Percentiles rank a stretch among this genome's conserved stretches.
phyloP scores from a whole-genome alignment of 495 filamentous ascomycete species.

The Daldinia childiae region DNA sequence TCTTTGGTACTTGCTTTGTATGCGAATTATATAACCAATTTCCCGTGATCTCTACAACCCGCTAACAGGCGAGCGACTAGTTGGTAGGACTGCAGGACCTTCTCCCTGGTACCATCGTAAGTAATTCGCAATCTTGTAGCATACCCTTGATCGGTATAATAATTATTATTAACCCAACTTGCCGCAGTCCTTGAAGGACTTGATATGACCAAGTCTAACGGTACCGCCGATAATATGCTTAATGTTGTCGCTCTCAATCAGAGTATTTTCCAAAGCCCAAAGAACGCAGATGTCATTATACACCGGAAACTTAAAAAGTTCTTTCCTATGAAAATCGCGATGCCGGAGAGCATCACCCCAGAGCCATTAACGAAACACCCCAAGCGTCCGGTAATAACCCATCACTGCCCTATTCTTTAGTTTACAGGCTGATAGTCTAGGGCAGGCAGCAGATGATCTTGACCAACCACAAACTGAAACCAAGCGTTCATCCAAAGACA shows the following conservation, averaged over 20 bases:
- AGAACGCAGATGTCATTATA: background rate
- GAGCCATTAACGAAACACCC: background rate
- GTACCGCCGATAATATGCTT: background rate
- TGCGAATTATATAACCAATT: background rate
- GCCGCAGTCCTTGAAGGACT: background rate
- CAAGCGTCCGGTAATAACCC: background rate
- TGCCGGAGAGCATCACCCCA: background rate
- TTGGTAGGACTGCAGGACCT: background rate
- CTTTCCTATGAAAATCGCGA: background rate
- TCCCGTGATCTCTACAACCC: background rate
- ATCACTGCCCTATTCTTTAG: background rate
- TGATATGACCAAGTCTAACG: background rate
- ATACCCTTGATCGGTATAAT: background rate
- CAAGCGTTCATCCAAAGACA: background rate
- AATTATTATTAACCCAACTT: background rate
- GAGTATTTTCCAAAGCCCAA: background rate
- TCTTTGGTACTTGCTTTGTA: constrained; percentile 3
- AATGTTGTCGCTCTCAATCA: background rate
- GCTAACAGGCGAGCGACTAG: background rate
- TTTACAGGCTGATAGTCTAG: background rate
- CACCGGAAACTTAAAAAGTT: background rate
- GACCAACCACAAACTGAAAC: background rate
- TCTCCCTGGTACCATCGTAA: constrained; percentile 19
- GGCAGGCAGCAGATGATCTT: background rate
- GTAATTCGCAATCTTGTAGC: background rate